These are phyloP conservation scores for Nemania sp. DNA, from an alignment of 2,329 filamentous ascomycete species.

Conservation along the genomic window DNA sequence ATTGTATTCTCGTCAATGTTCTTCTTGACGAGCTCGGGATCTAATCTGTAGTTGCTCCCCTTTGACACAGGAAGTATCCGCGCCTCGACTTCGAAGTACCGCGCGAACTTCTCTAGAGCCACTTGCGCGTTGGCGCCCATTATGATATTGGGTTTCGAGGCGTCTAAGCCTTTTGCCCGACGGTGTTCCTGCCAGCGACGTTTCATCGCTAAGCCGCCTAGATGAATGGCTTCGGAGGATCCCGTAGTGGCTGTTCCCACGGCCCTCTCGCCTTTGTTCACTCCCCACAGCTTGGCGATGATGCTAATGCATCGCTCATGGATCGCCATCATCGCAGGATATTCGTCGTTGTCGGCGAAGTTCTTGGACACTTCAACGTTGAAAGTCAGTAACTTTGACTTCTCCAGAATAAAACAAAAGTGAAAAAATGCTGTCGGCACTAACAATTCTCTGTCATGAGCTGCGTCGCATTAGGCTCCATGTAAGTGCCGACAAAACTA, in stretches of 20 bases:
- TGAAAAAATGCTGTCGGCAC: constrained; percentile 40
- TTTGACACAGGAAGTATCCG: constrained; percentile 72
- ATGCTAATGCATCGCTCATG: constrained; percentile 77
- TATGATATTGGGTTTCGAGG: constrained; percentile 75
- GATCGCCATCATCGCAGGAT: constrained; percentile 68
- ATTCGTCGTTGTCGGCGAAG: constrained; percentile 76
- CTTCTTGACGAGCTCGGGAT: constrained; percentile 72
- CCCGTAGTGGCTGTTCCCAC: constrained; percentile 78
- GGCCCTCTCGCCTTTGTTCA: constrained; percentile 70
- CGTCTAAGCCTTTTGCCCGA: constrained; percentile 68
- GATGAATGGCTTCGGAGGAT: constrained; percentile 64
- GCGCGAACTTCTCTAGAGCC: constrained; percentile 77
- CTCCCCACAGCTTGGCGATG: constrained; percentile 74
- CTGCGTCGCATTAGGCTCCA: constrained; percentile 73
- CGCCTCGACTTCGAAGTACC: constrained; percentile 80
- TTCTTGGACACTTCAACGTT: constrained; percentile 64
- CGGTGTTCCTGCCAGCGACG: constrained; percentile 77
- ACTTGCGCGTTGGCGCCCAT: constrained; percentile 82
- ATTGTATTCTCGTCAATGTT: constrained; percentile 82
- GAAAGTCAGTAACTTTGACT: constrained; percentile 9
- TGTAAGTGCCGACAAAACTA: constrained; percentile 78
- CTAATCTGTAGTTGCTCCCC: constrained; percentile 70
- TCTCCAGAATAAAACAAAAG: neutral
- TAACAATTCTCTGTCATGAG: constrained; percentile 75
- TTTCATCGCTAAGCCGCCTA: constrained; percentile 80